phyloP scores from a whole-genome alignment of 2,329 filamentous ascomycete species.

The Lecanicillium sp. region DNA sequence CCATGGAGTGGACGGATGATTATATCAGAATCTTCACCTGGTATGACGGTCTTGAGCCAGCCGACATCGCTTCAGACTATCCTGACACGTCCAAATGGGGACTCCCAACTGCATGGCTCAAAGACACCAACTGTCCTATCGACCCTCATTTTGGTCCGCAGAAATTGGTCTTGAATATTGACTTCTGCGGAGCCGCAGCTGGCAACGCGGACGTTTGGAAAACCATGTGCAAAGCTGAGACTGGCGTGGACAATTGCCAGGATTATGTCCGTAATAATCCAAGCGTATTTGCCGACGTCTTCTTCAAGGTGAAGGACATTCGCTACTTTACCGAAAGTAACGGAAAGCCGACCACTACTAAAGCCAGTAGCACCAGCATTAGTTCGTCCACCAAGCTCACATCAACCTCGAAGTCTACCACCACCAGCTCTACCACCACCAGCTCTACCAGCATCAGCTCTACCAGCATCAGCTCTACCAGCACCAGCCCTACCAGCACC shows the following conservation, averaged over 20 bases:
- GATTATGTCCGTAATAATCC: slow-evolving; percentile 29
- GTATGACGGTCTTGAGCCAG: slow-evolving; percentile 43
- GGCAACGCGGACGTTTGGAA: neutral
- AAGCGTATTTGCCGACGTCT: slow-evolving; percentile 24
- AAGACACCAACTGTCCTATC: slow-evolving; percentile 17
- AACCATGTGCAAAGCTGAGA: slow-evolving; percentile 14
- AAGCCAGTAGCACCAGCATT: slow-evolving; percentile 9
- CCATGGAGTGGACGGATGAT: slow-evolving; percentile 51
- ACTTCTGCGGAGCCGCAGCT: slow-evolving; percentile 5
- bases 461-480: slow-evolving; percentile 5
- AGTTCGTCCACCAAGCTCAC: slow-evolving; percentile 6
- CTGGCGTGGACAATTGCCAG: slow-evolving; percentile 21
- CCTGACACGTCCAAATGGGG: slow-evolving; percentile 19
- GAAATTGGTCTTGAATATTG: slow-evolving; percentile 18
- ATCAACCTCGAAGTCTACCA: slow-evolving; percentile 5
- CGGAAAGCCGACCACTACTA: slow-evolving; percentile 14
- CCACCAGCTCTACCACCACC: slow-evolving; percentile 6
- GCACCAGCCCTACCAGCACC: neutral
- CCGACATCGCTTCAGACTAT: slow-evolving; percentile 37
- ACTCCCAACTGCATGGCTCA: slow-evolving; percentile 13
- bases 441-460: slow-evolving; percentile 3
- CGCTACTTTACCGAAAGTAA: slow-evolving; percentile 20
- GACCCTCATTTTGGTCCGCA: slow-evolving; percentile 19
- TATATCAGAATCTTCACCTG: slow-evolving; percentile 61
- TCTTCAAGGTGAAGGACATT: slow-evolving; percentile 38